Percentiles rank a stretch among this genome's conserved stretches.
These are phyloP conservation scores for Panaeolus cyanescens DNA, from an alignment of 768 basidiomycete genomes.

Conservation along the genomic window DNA sequence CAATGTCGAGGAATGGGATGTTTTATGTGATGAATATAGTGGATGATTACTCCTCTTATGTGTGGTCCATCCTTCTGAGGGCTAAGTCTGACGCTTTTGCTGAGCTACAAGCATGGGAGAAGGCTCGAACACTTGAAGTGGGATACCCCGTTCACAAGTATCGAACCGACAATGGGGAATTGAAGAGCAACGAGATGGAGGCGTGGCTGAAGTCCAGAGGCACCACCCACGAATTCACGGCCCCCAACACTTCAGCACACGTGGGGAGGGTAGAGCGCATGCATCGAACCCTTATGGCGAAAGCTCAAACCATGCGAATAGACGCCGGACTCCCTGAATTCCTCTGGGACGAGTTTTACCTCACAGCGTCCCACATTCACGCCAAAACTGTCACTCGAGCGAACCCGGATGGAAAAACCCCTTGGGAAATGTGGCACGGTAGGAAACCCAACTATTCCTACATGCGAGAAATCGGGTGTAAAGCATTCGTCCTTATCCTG, in stretches of 20 bases:
- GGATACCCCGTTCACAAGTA: not conserved
- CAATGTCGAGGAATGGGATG: not conserved
- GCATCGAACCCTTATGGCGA: not conserved
- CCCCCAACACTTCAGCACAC: not conserved
- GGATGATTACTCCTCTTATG: constrained; percentile 15
- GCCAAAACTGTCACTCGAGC: not conserved
- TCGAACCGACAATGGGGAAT: not conserved
- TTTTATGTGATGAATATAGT: not conserved
- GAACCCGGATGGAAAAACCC: not conserved
- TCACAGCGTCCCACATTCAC: not conserved
- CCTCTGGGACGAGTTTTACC: not conserved
- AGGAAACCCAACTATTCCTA: not conserved
- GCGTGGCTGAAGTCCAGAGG: not conserved
- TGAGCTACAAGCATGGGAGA: not conserved
- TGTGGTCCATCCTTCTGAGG: not conserved
- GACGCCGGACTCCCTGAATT: not conserved
- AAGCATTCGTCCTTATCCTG: constrained; percentile 2
- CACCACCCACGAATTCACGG: not conserved
- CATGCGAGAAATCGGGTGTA: not conserved
- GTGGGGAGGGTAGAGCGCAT: not conserved
- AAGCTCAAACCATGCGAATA: not conserved
- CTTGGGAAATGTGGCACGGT: not conserved
- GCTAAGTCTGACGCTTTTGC: not conserved
- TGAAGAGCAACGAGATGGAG: not conserved
- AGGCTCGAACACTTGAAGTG: not conserved